Percentiles rank a stretch among this genome's conserved stretches.
Conservation (phyloP, 768 basidiomycete genomes). For the Coprinellus micaceus region DNA sequence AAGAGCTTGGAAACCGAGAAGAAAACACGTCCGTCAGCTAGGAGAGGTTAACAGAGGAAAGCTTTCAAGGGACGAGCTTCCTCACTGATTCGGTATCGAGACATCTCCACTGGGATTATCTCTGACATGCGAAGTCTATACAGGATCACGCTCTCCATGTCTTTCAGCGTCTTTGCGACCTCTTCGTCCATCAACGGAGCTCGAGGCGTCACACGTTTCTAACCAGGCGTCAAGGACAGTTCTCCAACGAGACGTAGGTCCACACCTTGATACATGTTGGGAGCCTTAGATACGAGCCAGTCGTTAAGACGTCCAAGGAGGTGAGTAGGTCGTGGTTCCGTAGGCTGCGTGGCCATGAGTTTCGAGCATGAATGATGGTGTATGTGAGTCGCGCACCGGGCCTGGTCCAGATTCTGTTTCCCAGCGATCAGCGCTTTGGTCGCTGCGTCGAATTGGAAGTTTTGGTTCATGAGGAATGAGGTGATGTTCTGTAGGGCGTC, state of each 20-base stretch:
- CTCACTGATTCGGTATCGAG: constrained; percentile 59
- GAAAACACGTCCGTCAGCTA: constrained; percentile 74
- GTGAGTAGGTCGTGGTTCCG: constrained; percentile 93
- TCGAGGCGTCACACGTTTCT: constrained; percentile 72
- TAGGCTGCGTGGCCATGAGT: constrained; percentile 44
- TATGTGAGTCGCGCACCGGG: constrained; percentile 52
- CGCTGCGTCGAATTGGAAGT: constrained; percentile 74
- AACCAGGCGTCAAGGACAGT: constrained; percentile 11
- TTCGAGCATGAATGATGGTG: neutral
- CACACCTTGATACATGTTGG: constrained; percentile 76
- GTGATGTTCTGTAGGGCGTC: constrained; percentile 84
- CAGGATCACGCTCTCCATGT: constrained; percentile 75
- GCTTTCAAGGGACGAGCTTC: neutral
- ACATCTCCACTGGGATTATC: constrained; percentile 80
- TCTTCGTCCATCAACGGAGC: constrained; percentile 63
- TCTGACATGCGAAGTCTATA: constrained; percentile 78
- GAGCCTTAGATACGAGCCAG: constrained; percentile 80
- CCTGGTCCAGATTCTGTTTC: constrained; percentile 67
- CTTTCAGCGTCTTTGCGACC: constrained; percentile 59
- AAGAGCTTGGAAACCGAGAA: constrained; percentile 75
- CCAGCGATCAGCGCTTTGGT: constrained; percentile 60
- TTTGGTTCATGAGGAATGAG: constrained; percentile 82
- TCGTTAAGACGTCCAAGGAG: constrained; percentile 83
- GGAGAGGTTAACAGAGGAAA: constrained; percentile 13
- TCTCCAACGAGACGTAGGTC: constrained; percentile 6